Base-by-base conservation (phyloP, 2,329 filamentous ascomycete species). In the Pseudocercospora ulei region DNA sequence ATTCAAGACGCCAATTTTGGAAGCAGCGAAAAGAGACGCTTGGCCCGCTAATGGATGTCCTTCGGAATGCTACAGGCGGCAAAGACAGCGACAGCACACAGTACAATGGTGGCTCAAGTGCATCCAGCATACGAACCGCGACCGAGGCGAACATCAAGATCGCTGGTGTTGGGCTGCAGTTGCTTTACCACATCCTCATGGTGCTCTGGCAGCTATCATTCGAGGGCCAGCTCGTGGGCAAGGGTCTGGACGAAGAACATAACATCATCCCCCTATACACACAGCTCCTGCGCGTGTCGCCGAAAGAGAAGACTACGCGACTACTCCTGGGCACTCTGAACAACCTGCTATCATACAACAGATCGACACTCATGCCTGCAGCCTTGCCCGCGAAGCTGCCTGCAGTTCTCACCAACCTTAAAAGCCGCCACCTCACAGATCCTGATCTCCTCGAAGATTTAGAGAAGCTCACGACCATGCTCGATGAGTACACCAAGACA, bases 171-270 rank as follows among this genome's bases (percentile, higher is more conserved):
- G 85, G 86, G 2, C 68, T 98, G 25, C 90, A 98, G 62, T 73
- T 96, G 25, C 72, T 98, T 25, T 98, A 98, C 61, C 85, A 95
- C 56, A 82, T 95, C 9, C 72, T 98, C 13, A 71, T 98, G 35
- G 87, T 93, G 7, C 68, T 98, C 42, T 98, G 90, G 90, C 87
- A 96, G 67, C 70, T 98, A 51, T 94, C 86, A 58, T 98, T 98
- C 51, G 90, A 96, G 60, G 75, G 71, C 18, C 62, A 68, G 41
- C 61, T 76, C 7, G 69, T 81, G 33, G 84, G 85, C 7, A 78
- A 80, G 43, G 86, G 88, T 26, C 69, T 98, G 41, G 83, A 96
- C 63, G 78, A 86, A 52, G 87, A 95, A 63, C 85, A 94, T 64
- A 87, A 96, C 56, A 80, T 96, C 51, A 73, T 96, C 47, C 73